Conservation (phyloP, 1,284 basidiomycete genomes). For the Heimioporus retisporus region DNA sequence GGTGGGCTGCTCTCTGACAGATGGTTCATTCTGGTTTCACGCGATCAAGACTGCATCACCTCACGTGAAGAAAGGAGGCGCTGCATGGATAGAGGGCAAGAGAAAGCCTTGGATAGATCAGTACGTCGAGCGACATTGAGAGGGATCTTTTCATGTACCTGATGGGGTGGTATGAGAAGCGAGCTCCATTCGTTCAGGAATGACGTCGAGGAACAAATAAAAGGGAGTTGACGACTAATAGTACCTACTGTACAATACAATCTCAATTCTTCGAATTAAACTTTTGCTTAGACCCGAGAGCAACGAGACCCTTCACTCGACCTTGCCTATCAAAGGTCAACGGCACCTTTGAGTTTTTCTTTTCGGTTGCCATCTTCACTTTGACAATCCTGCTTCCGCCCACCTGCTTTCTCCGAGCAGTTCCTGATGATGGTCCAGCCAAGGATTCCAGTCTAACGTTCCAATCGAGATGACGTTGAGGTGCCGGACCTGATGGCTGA, state of each 20-base stretch:
- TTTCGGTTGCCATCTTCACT: constrained; percentile 25
- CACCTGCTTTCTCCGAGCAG: constrained; percentile 14
- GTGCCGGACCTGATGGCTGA: constrained; percentile 21
- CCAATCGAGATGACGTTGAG: constrained; percentile 37
- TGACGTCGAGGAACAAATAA: background rate
- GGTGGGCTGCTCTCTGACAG: constrained; percentile 76
- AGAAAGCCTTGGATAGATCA: constrained; percentile 63
- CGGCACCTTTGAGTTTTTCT: constrained; percentile 6
- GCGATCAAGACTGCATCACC: constrained; percentile 32
- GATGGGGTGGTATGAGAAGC: constrained; percentile 61
- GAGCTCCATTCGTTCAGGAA: constrained; percentile 52
- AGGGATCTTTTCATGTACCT: constrained; percentile 47
- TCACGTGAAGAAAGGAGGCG: constrained; percentile 86
- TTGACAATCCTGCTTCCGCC: constrained; percentile 36
- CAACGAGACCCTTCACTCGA: constrained; percentile 33
- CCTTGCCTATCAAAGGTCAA: constrained; percentile 37
- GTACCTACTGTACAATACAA: background rate
- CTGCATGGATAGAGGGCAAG: constrained; percentile 84
- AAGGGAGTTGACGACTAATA: constrained; percentile 2
- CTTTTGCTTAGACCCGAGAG: constrained; percentile 39
- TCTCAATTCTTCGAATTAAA: constrained; percentile 43
- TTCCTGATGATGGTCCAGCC: constrained; percentile 17
- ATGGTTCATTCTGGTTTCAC: constrained; percentile 20
- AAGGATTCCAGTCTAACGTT: constrained; percentile 25
- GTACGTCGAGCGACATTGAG: background rate